Evolutionary conservation across 495 filamentous ascomycete genomes (phyloP).

Genomic region (Arthonia radiata): DNA sequence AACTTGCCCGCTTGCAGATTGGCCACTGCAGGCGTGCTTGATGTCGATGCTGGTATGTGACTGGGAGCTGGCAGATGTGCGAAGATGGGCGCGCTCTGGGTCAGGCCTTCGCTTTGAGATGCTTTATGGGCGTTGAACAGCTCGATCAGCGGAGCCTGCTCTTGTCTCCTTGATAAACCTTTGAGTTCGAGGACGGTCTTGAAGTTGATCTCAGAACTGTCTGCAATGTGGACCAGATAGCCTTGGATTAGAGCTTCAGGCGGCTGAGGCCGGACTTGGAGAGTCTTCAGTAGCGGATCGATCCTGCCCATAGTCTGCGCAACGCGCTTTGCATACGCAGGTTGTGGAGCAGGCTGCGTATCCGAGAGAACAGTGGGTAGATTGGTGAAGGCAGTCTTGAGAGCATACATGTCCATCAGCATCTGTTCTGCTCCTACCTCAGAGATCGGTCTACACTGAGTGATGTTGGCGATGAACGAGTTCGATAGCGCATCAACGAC

Average conservation of each 20-base stretch:
- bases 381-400: slow-evolving; percentile 58
- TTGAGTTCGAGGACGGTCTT: slow-evolving; percentile 87
- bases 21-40: slow-evolving; percentile 15
- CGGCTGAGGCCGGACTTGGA: slow-evolving; percentile 78
- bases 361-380: slow-evolving; percentile 32
- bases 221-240: slow-evolving; percentile 41
- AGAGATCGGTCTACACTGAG: slow-evolving; percentile 69
- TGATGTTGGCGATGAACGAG: slow-evolving; percentile 58
- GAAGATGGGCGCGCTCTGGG: slow-evolving; percentile 31
- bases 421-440: slow-evolving; percentile 96
- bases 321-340: slow-evolving; percentile 61
- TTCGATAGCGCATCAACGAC: slow-evolving; percentile 63
- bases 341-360: slow-evolving; percentile 7
- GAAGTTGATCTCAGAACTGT: slow-evolving; percentile 51
- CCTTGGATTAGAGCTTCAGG: slow-evolving; percentile 89
- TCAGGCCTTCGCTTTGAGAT: slow-evolving; percentile 22
- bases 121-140: slow-evolving; percentile 58
- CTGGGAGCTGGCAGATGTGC: slow-evolving; percentile 28
- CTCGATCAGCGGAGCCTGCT: slow-evolving; percentile 65
- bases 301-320: slow-evolving; percentile 63
- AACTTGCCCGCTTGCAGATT: slow-evolving; percentile 28
- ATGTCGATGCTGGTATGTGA: slow-evolving; percentile 7
- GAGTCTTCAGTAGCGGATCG: slow-evolving; percentile 81
- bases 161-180: slow-evolving; percentile 38
- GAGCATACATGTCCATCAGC: slow-evolving; percentile 78